A percentile compares a stretch with the other conserved stretches of the same genome.
phyloP scores from a whole-genome alignment of 768 basidiomycete genomes.

The Podaxis sp. region DNA sequence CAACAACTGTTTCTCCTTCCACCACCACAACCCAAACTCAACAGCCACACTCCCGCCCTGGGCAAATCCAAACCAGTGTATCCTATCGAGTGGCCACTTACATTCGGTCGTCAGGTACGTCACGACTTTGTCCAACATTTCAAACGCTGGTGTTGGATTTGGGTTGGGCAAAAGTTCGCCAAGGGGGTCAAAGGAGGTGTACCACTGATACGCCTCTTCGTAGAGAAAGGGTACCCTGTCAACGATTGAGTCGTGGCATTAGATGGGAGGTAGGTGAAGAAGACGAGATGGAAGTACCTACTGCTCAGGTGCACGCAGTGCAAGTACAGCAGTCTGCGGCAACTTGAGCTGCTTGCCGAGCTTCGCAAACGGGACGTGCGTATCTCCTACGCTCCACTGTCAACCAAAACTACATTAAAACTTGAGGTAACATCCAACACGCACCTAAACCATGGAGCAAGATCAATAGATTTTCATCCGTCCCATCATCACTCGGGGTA shows the following conservation, averaged over 20 bases:
- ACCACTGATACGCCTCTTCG: slow-evolving; percentile 86
- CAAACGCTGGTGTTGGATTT: slow-evolving; percentile 70
- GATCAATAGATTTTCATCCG: slow-evolving; percentile 82
- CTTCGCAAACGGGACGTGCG: slow-evolving; percentile 70
- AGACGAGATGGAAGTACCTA: slow-evolving; percentile 33
- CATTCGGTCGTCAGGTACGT: slow-evolving; percentile 59
- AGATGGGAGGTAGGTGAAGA: background rate
- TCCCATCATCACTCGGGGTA: slow-evolving; percentile 74
- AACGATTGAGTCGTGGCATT: background rate
- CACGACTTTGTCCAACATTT: slow-evolving; percentile 52
- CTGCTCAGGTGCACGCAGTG: slow-evolving; percentile 78
- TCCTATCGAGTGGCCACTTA: slow-evolving; percentile 62
- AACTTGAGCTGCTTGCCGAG: slow-evolving; percentile 74
- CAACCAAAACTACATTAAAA: background rate
- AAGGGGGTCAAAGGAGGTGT: slow-evolving; percentile 74
- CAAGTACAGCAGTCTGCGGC: slow-evolving; percentile 88
- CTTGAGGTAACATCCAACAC: background rate
- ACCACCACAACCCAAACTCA: slow-evolving; percentile 63
- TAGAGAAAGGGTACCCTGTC: slow-evolving; percentile 75
- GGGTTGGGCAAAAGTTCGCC: slow-evolving; percentile 72
- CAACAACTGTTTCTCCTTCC: slow-evolving; percentile 38
- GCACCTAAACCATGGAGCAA: slow-evolving; percentile 85
- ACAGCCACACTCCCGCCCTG: slow-evolving; percentile 82
- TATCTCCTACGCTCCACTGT: slow-evolving; percentile 61
- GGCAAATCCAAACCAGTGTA: slow-evolving; percentile 87